These are phyloP conservation scores for Boletus eberwhitei DNA, from an alignment of 768 basidiomycete genomes.

Conservation along the genomic window DNA sequence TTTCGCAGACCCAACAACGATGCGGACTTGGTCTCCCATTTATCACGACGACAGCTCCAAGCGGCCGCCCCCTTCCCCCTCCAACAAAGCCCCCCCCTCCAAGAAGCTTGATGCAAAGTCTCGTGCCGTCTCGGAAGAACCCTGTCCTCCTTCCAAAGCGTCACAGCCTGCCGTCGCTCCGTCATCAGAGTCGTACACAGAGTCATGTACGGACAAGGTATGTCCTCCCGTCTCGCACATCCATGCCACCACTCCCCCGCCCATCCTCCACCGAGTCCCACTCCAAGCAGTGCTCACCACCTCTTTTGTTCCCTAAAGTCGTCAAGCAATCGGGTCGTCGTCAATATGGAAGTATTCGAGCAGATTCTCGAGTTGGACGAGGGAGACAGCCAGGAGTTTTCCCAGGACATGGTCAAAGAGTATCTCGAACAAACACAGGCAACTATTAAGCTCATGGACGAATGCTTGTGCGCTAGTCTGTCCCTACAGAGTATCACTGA, in stretches of 20 bases:
- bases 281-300: slow-evolving; percentile 7
- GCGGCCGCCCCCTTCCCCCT: slow-evolving; percentile 32
- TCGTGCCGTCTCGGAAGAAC: slow-evolving; percentile 31
- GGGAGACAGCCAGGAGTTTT: slow-evolving; percentile 74
- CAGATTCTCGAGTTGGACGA: slow-evolving; percentile 95
- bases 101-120: slow-evolving; percentile 33
- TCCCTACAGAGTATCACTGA: slow-evolving; percentile 9
- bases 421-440: slow-evolving; percentile 77
- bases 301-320: slow-evolving; percentile 4
- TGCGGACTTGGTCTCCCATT: slow-evolving; percentile 31
- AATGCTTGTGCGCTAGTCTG: slow-evolving; percentile 61
- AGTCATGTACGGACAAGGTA: slow-evolving; percentile 30
- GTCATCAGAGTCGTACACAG: slow-evolving; percentile 13
- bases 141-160: slow-evolving; percentile 6
- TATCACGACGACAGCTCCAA: slow-evolving; percentile 28
- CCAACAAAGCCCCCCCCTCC: slow-evolving; percentile 27
- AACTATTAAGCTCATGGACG: slow-evolving; percentile 79
- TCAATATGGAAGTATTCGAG: slow-evolving; percentile 77
- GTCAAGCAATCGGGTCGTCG: slow-evolving; percentile 33
- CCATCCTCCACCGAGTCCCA: not conserved
- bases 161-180: slow-evolving; percentile 1
- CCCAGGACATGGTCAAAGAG: slow-evolving; percentile 68
- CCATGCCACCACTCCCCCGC: not conserved
- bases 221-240: slow-evolving; percentile 2
- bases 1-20: slow-evolving; percentile 24